Conservation (phyloP, 2,329 filamentous ascomycete species). For the Colletotrichum tanaceti region DNA sequence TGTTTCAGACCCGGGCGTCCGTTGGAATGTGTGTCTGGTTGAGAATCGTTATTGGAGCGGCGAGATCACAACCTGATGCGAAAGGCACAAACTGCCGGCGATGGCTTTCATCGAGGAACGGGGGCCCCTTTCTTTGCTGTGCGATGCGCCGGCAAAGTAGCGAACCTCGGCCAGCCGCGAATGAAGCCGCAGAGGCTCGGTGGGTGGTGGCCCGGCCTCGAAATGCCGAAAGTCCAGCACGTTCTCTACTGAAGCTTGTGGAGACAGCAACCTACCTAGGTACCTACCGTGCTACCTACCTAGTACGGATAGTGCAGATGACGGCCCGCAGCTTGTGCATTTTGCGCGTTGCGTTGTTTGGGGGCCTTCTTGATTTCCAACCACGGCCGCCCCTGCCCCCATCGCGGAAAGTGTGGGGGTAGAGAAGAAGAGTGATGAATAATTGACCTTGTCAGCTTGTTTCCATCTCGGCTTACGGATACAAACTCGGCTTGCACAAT, state of each 20-base stretch:
- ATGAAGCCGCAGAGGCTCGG: not conserved
- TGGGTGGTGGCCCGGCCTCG: not conserved
- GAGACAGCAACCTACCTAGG: not conserved
- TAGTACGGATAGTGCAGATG: not conserved
- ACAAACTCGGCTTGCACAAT: constrained; percentile 11
- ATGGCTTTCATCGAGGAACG: not conserved
- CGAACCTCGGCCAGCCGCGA: not conserved
- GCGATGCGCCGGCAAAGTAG: not conserved
- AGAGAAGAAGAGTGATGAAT: constrained; percentile 18
- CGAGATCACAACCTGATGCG: too few species aligned
- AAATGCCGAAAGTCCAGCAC: not conserved
- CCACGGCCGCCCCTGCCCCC: not conserved
- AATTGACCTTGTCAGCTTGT: constrained; percentile 20
- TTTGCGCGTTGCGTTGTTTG: constrained; percentile 3
- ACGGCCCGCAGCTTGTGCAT: constrained; percentile 15
- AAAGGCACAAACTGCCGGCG: not conserved
- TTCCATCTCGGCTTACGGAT: constrained; percentile 30
- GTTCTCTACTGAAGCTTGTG: constrained; percentile 1
- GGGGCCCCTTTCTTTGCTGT: too few species aligned
- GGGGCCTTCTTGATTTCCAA: constrained; percentile 16
- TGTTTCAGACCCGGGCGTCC: not conserved
- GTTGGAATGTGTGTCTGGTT: not conserved
- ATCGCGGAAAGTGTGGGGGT: constrained; percentile 28
- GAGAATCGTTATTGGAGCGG: not conserved
- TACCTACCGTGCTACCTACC: too few species aligned